These are phyloP conservation scores for Ephemerocybe angulata DNA, from an alignment of 768 basidiomycete species.

Conservation along the genomic window DNA sequence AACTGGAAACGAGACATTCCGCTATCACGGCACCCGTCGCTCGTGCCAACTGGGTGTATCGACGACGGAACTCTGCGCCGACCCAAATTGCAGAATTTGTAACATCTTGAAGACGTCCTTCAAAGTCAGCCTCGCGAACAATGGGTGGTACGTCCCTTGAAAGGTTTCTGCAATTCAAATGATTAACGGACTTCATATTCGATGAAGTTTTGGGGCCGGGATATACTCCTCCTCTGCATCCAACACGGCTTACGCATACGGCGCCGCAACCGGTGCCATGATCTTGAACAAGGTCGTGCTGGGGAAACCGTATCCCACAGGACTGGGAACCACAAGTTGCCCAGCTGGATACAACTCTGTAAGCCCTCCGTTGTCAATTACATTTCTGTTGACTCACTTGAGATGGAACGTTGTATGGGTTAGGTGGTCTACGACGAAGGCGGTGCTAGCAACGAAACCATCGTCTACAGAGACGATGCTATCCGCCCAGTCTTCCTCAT, in stretches of 20 bases:
- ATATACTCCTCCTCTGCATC: constrained; percentile 22
- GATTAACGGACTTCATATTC: neutral
- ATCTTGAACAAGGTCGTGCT: constrained; percentile 29
- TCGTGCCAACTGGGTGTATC: constrained; percentile 23
- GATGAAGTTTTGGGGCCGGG: constrained; percentile 4
- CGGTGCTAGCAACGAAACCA: constrained; percentile 1
- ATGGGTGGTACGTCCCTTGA: constrained; percentile 23
- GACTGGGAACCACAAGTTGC: constrained; percentile 19
- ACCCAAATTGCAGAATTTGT: constrained; percentile 21
- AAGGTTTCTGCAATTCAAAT: neutral
- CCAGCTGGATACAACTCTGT: constrained; percentile 28
- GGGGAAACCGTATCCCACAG: constrained; percentile 21
- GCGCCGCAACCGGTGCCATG: constrained; percentile 18
- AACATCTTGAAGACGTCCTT: constrained; percentile 30
- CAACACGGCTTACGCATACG: constrained; percentile 26
- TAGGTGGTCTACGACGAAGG: constrained; percentile 4
- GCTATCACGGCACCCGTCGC: constrained; percentile 29
- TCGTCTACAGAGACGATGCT: constrained; percentile 8
- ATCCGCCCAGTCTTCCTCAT: constrained; percentile 10
- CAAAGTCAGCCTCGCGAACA: constrained; percentile 27
- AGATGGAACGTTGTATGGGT: too few species aligned
- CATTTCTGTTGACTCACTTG: neutral
- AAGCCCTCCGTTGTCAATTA: neutral
- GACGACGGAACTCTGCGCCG: constrained; percentile 22
- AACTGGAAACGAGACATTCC: constrained; percentile 26